phyloP scores from a whole-genome alignment of 108 stramenopile genomes.

The Chaetoceros tenuissimus region DNA sequence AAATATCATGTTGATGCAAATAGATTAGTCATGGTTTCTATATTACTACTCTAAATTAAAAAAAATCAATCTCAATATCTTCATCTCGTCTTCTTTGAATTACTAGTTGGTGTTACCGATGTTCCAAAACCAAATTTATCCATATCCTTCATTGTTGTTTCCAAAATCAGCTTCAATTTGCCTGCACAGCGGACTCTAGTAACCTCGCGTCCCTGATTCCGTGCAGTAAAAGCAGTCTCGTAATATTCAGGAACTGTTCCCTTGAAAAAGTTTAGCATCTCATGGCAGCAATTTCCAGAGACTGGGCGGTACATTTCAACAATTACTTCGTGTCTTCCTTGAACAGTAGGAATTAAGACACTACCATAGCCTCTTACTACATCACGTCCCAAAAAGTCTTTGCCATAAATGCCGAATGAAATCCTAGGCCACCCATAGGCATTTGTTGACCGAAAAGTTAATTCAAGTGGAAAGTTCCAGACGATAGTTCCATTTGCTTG shows the following conservation, averaged over 20 bases:
- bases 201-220: constrained; percentile 37
- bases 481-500: constrained; percentile 41
- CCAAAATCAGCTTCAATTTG: constrained; percentile 39
- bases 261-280: constrained; percentile 45
- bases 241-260: constrained; percentile 68
- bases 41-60: too few relatives aligned
- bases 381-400: constrained; percentile 73
- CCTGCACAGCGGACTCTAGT: constrained; percentile 41
- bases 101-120: too few relatives aligned
- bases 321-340: constrained; percentile 37
- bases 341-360: constrained; percentile 50
- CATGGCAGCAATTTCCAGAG: constrained; percentile 29
- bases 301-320: constrained; percentile 62
- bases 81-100: too few relatives aligned
- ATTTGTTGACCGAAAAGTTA: constrained; percentile 73
- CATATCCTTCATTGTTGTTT: constrained; percentile 47
- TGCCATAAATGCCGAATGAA: constrained; percentile 53
- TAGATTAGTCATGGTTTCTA: too few relatives aligned
- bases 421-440: constrained; percentile 84
- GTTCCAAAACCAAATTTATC: constrained; percentile 28
- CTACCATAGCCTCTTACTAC: constrained; percentile 72
- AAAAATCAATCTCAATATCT: too few relatives aligned
- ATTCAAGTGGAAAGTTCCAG: constrained; percentile 85
- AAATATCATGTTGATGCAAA: too few relatives aligned
- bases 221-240: constrained; percentile 40